These are phyloP conservation scores for Dunaliella primolecta DNA, from an alignment of 139 green algal genomes.

Conservation along the genomic window DNA sequence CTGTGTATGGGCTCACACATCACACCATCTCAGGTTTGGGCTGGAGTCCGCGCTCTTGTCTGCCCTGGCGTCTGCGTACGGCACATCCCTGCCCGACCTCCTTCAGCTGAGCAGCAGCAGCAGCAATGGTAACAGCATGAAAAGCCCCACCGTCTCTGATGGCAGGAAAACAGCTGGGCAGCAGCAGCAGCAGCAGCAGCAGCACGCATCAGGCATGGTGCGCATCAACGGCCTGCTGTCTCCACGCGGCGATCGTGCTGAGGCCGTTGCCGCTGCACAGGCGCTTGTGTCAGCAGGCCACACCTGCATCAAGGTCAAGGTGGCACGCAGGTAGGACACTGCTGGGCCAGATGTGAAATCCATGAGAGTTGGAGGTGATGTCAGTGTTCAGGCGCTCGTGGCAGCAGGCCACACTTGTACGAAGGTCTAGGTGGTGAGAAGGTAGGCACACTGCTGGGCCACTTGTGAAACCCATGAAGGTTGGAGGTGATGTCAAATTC, in stretches of 20 bases:
- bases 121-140: constrained; percentile 6
- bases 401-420: constrained; percentile 55
- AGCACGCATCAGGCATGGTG: constrained; percentile 12
- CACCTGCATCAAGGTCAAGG: constrained; percentile 87
- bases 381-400: constrained; percentile 27
- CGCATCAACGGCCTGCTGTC: constrained; percentile 36
- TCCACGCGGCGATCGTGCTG: not conserved
- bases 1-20: no score
- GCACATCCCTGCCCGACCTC: constrained; percentile 16
- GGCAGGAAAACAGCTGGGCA: not conserved
- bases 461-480: no score
- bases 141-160: no score
- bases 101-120: constrained; percentile 4
- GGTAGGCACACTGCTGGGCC: no score
- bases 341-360: no score
- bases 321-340: constrained; percentile 55
- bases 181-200: constrained; percentile 13
- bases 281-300: constrained; percentile 48
- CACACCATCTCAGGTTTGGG: constrained; percentile 56
- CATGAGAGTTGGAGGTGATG: constrained; percentile 19
- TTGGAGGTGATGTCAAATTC: constrained; percentile 19
- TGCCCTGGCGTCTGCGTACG: constrained; percentile 48
- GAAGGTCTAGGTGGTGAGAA: constrained; percentile 85
- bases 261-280: constrained; percentile 20
- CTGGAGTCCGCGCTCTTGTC: constrained; percentile 75